These are phyloP conservation scores for Corynascus novoguineensis DNA, from an alignment of 495 filamentous ascomycete species.

Conservation along the genomic window DNA sequence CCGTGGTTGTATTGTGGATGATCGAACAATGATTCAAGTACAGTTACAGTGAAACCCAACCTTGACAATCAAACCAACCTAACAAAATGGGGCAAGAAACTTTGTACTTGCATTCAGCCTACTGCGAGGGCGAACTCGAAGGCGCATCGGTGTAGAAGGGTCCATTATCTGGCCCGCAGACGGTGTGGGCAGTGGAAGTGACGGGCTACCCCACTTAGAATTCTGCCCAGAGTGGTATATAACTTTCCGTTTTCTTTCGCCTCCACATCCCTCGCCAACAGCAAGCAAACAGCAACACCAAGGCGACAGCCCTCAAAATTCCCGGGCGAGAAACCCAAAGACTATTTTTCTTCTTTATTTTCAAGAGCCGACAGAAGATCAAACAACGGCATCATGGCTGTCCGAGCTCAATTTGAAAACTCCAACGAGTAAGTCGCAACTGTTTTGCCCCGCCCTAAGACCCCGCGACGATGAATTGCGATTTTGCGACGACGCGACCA, in stretches of 20 bases:
- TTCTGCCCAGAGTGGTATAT: neutral
- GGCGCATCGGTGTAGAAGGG: too few relatives aligned
- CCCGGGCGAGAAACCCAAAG: neutral
- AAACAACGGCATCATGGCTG: constrained; percentile 54
- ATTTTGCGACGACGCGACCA: neutral
- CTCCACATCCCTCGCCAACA: constrained; percentile 10
- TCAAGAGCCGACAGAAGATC: constrained; percentile 9
- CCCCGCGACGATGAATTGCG: constrained; percentile 17
- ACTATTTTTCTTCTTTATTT: constrained; percentile 8
- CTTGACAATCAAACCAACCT: too few relatives aligned
- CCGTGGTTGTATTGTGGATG: too few relatives aligned
- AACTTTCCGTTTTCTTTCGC: constrained; percentile 6
- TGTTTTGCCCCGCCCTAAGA: constrained; percentile 31
- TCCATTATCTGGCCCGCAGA: too few relatives aligned
- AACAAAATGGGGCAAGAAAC: too few relatives aligned
- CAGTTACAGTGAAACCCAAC: too few relatives aligned
- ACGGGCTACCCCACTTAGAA: constrained; percentile 3
- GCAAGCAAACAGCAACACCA: constrained; percentile 14
- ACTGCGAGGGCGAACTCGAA: too few relatives aligned
- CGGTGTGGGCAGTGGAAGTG: too few relatives aligned
- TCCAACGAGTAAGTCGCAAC: constrained; percentile 74
- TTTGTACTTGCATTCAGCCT: too few relatives aligned
- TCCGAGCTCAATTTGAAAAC: constrained; percentile 92
- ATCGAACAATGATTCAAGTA: too few relatives aligned
- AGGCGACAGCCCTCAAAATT: neutral